Percentiles rank a stretch among this genome's conserved stretches.
Evolutionary conservation across 768 basidiomycete genomes (phyloP).

Genomic region (Macrolepiota fuliginosa): DNA sequence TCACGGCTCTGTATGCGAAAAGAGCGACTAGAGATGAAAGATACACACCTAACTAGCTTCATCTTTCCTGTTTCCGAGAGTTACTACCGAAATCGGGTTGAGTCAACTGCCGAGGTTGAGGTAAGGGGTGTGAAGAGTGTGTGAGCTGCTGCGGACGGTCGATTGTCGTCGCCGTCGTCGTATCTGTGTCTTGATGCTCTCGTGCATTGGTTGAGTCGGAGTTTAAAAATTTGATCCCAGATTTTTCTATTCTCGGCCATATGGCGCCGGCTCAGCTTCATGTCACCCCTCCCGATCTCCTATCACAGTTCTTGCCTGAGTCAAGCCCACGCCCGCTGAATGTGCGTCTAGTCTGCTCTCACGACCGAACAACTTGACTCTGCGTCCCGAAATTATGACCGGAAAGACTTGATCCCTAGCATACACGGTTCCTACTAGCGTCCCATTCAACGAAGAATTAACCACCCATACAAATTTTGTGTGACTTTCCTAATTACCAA

Average conservation of each 20-base stretch:
- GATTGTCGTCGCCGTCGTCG: not conserved
- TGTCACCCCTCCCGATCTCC: no score
- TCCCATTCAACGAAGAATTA: no score
- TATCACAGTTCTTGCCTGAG: no score
- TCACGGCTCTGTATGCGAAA: constrained; percentile 2
- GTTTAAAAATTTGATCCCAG: constrained; percentile 1
- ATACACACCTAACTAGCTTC: constrained; percentile 79
- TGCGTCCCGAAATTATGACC: no score
- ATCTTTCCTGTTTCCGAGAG: constrained; percentile 32
- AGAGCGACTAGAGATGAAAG: constrained; percentile 11
- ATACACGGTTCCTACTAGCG: no score
- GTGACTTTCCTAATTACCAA: no score
- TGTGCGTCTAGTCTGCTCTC: no score
- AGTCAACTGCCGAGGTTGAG: not conserved
- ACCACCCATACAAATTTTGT: no score
- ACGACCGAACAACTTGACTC: no score
- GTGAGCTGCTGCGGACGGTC: not conserved
- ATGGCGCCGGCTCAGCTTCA: no score
- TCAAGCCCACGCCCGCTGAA: no score
- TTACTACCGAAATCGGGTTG: not conserved
- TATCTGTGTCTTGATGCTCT: not conserved
- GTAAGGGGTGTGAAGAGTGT: not conserved
- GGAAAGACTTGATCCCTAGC: no score
- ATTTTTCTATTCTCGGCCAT: not conserved
- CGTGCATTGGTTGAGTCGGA: not conserved